phyloP scores from a whole-genome alignment of 805 yeast genomes.

The Barnettozyma sucrosica region DNA sequence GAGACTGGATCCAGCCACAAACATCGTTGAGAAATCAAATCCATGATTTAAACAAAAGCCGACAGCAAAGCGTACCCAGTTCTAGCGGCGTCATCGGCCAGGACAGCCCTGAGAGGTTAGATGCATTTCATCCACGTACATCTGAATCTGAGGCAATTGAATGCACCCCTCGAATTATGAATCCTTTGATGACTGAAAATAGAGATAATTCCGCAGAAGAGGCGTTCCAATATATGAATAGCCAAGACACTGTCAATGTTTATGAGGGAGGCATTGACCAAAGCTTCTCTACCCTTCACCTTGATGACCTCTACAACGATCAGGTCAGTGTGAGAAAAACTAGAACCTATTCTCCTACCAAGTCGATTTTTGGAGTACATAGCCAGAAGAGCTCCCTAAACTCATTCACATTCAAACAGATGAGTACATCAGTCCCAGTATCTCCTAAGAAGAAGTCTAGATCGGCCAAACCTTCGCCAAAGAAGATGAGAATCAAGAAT shows the following conservation, averaged over 20 bases:
- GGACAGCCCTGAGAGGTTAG: not conserved
- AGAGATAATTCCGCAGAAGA: conserved; percentile 21
- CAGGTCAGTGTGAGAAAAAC: conserved; percentile 7
- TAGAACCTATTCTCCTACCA: conserved; percentile 22
- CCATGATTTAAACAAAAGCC: not conserved
- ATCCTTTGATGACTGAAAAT: not conserved
- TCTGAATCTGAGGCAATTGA: not conserved
- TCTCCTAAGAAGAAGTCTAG: conserved; percentile 17
- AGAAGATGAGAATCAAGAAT: conserved; percentile 19
- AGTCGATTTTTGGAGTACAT: conserved; percentile 20
- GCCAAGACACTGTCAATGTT: conserved; percentile 10
- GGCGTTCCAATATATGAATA: conserved; percentile 19
- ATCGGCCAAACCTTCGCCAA: conserved; percentile 13
- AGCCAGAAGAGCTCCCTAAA: conserved; percentile 16
- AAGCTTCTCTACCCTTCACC: conserved; percentile 16
- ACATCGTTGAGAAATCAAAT: not conserved
- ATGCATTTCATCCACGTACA: not conserved
- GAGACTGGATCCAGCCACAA: conserved; percentile 10
- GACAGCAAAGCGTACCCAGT: not conserved
- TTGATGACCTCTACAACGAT: conserved; percentile 11
- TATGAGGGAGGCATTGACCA: conserved; percentile 17
- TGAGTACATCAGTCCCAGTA: conserved; percentile 16
- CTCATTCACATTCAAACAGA: conserved; percentile 11
- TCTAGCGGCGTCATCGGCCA: not conserved
- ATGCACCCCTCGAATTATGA: not conserved